phyloP scores from a whole-genome alignment of 371 early-diverging fungal species.

The Funneliformis caledonium region DNA sequence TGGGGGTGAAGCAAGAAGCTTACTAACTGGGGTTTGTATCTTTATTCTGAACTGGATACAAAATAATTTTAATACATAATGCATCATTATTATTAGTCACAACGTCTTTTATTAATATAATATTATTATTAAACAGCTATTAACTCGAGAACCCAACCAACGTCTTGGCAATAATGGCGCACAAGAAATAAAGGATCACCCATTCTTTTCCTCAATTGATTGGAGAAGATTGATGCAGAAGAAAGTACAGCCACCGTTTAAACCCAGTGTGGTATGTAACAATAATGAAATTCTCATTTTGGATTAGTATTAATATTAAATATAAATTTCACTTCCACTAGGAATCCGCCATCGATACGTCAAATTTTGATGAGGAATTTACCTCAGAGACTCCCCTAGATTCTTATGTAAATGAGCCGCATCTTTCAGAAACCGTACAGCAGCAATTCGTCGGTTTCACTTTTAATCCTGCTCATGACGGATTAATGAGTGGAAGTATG shows the following conservation, averaged over 20 bases:
- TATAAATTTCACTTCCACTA: background rate
- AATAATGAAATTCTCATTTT: background rate
- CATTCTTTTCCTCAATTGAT: slow-evolving; percentile 75
- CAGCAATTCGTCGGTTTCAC: slow-evolving; percentile 96
- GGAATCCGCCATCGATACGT: slow-evolving; percentile 74
- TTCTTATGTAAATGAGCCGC: slow-evolving; percentile 80
- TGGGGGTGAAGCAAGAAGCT: slow-evolving; percentile 58
- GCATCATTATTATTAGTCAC: background rate
- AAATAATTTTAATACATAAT: background rate
- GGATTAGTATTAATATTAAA: background rate
- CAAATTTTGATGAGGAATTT: slow-evolving; percentile 85
- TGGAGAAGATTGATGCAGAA: slow-evolving; percentile 84
- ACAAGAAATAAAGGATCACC: slow-evolving; percentile 67
- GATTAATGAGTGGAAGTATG: slow-evolving; percentile 57
- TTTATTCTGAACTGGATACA: background rate
- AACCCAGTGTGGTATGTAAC: slow-evolving; percentile 77
- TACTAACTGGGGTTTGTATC: slow-evolving; percentile 70
- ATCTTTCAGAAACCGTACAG: slow-evolving; percentile 88
- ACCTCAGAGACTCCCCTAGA: slow-evolving; percentile 86
- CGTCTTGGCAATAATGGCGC: slow-evolving; percentile 44
- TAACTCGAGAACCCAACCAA: slow-evolving; percentile 57
- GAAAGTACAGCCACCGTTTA: slow-evolving; percentile 93
- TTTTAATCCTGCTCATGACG: slow-evolving; percentile 67
- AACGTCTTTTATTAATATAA: background rate
- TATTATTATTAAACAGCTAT: slow-evolving; percentile 49